phyloP scores from a whole-genome alignment of 805 yeast genomes.

The Metschnikowia dekortorum region DNA sequence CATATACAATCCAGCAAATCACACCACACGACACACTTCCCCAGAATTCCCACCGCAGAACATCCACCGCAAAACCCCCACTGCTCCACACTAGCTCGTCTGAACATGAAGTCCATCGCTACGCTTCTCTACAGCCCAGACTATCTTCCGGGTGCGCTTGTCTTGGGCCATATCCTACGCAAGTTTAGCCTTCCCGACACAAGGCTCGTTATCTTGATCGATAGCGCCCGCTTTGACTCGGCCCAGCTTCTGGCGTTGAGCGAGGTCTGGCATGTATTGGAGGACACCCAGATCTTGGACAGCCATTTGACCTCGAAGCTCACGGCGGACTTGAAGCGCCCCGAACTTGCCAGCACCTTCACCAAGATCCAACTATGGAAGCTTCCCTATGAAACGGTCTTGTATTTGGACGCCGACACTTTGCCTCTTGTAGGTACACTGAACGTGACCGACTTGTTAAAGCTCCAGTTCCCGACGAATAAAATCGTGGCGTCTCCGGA shows the following conservation, averaged over 20 bases:
- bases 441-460: slow-evolving; percentile 25
- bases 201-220: slow-evolving; percentile 32
- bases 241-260: slow-evolving; percentile 26
- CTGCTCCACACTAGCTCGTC: neutral
- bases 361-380: slow-evolving; percentile 18
- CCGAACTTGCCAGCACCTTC: slow-evolving; percentile 17
- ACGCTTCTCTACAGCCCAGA: slow-evolving; percentile 40
- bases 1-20: neutral
- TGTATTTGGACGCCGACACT: slow-evolving; percentile 19
- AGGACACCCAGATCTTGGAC: slow-evolving; percentile 24
- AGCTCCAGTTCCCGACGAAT: slow-evolving; percentile 12
- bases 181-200: slow-evolving; percentile 9
- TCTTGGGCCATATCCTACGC: slow-evolving; percentile 37
- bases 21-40: neutral
- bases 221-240: slow-evolving; percentile 22
- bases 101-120: slow-evolving; percentile 15
- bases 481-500: slow-evolving; percentile 19
- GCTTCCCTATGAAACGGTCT: slow-evolving; percentile 16
- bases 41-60: too few species aligned
- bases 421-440: slow-evolving; percentile 16
- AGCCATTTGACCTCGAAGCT: slow-evolving; percentile 26
- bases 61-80: neutral
- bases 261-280: slow-evolving; percentile 26
- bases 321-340: slow-evolving; percentile 26
- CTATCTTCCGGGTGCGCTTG: slow-evolving; percentile 56